Base-by-base conservation (phyloP, 495 filamentous ascomycete species). In the Aspergillus homomorphus region DNA sequence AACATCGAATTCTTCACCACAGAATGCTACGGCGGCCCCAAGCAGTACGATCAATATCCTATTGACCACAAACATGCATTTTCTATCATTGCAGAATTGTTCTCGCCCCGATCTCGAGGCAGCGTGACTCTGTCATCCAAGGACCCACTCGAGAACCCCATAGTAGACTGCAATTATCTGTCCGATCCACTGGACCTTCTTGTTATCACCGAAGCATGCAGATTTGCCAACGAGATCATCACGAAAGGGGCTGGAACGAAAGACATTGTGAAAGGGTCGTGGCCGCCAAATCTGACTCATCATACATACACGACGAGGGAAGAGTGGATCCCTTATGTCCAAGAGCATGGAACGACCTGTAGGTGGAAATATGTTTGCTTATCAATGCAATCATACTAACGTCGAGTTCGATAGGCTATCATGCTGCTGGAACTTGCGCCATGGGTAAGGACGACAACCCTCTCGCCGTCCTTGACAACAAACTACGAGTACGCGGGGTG, bases 251-350 rank as follows among this genome's bases (percentile, higher is more conserved):
- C 66, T 12, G 81, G 79, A 5, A 83, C 82, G 2, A 80, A 74
- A 57, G 80, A 84, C 65, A 74, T 83, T 56, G 72, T 85, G 10
- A 77, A 78, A 61, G 82, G 80, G 20, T 75, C 73, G n/a, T 83
- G 82, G 77, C 83, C 75, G 18, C 57, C 68, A 45, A 69, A 70
- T 48, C 69, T 72, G 54, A 75, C 60, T 7, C 78, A 82, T 59
- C 75, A 80, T 65, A 72, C 51, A 16, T 72, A 71, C 62, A 83
- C 66, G 55, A 75, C 63, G 30, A 69, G 73, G 51, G 82, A 80
- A 60, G 70, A 78, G 42, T 82, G 76, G 82, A 64, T 73, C 49
- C 74, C 68, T 9, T 78, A 66, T 65, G 76, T 79, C 18, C 80
- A 71, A 64, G 69, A 77, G 57, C 71, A 78, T 77, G 82, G 76